A percentile compares a stretch with the other conserved stretches of the same genome.
phyloP scores from a whole-genome alignment of 148 eudicot genomes.

The Vaccinium corymbosum region DNA sequence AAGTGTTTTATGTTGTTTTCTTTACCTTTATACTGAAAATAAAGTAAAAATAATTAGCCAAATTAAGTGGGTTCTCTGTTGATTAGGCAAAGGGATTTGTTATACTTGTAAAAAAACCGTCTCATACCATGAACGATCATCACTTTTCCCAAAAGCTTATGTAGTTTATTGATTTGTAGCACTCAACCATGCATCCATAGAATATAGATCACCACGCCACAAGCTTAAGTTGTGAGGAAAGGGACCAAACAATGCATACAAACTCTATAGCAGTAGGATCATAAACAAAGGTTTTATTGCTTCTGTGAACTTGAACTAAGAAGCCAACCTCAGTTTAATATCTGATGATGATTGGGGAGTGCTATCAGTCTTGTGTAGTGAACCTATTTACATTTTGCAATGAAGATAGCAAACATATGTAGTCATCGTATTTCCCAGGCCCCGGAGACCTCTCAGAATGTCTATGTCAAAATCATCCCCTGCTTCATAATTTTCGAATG shows the following conservation, averaged over 20 bases:
- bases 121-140: not conserved
- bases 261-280: not conserved
- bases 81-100: not conserved
- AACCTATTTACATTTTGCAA: too few species aligned
- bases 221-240: not conserved
- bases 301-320: not conserved
- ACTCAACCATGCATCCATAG: not conserved
- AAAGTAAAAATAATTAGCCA: not conserved
- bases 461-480: not conserved
- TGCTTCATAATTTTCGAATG: too few species aligned
- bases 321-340: not conserved
- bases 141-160: not conserved
- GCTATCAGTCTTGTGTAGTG: not conserved
- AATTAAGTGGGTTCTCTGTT: not conserved
- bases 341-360: not conserved
- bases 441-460: not conserved
- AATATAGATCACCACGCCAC: conserved; percentile 1
- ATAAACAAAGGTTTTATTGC: not conserved
- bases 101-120: not conserved
- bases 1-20: not conserved
- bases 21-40: not conserved
- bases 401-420: not conserved
- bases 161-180: not conserved
- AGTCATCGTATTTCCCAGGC: not conserved
- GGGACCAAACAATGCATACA: not conserved